phyloP scores from a whole-genome alignment of 768 basidiomycete species.

The Artomyces pyxidatus region DNA sequence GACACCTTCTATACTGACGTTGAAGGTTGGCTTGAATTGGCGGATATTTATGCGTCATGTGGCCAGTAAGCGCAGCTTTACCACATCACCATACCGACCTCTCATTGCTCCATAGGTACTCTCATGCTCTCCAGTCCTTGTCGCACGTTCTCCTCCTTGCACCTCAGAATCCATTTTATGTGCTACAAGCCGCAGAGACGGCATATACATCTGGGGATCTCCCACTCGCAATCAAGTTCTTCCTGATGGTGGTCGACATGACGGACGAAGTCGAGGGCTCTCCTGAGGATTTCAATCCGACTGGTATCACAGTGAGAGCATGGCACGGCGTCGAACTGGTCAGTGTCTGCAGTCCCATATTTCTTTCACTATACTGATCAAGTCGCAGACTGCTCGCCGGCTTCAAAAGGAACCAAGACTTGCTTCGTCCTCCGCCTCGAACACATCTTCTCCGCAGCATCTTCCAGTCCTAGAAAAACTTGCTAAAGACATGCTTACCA shows the following conservation, averaged over 20 bases:
- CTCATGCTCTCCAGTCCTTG: constrained; percentile 61
- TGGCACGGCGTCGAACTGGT: constrained; percentile 81
- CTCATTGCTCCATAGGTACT: constrained; percentile 43
- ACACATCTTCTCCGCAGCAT: neutral
- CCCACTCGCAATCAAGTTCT: constrained; percentile 70
- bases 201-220: constrained; percentile 75
- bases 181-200: constrained; percentile 82
- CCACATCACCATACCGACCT: neutral
- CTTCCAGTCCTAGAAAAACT: neutral
- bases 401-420: neutral
- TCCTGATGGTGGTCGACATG: constrained; percentile 76
- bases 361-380: too few relatives aligned
- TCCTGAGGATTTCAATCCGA: constrained; percentile 39
- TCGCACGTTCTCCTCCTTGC: constrained; percentile 76
- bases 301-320: constrained; percentile 54
- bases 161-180: constrained; percentile 81
- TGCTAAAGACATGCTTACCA: neutral
- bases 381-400: neutral
- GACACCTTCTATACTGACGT: constrained; percentile 87
- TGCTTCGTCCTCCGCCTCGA: neutral
- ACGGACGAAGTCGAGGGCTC: constrained; percentile 43
- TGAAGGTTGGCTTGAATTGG: constrained; percentile 84
- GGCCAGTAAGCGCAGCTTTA: constrained; percentile 48
- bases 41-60: constrained; percentile 68
- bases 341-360: too few relatives aligned